Conservation (phyloP, 2,329 filamentous ascomycete species). For the Biscogniauxia mediterranea region DNA sequence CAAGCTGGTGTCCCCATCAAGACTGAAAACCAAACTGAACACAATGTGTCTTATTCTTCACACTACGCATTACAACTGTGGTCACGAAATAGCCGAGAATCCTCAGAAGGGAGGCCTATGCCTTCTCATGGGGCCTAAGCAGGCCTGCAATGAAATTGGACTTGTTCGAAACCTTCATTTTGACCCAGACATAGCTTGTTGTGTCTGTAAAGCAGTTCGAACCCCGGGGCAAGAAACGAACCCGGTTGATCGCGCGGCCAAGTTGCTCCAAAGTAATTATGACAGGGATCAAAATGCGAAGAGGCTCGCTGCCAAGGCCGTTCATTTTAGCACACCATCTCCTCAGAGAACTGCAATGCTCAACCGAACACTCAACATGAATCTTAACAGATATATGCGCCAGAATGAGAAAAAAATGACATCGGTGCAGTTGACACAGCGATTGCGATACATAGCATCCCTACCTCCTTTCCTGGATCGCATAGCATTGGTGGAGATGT, state of each 20-base stretch:
- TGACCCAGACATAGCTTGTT: neutral
- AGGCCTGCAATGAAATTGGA: neutral
- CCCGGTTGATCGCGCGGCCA: neutral
- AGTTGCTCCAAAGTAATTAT: neutral
- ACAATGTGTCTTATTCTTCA: neutral
- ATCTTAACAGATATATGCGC: neutral
- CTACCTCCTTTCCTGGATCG: neutral
- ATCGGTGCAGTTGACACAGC: neutral
- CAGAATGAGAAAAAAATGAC: neutral
- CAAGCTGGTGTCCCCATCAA: neutral
- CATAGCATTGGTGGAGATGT: neutral
- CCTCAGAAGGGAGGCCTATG: neutral
- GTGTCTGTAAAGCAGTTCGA: neutral
- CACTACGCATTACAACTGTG: neutral
- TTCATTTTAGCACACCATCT: neutral
- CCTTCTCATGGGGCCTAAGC: neutral
- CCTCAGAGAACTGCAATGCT: neutral
- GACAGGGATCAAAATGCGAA: neutral
- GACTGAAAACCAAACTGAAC: neutral
- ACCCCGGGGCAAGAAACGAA: neutral
- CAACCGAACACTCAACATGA: neutral
- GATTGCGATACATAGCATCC: neutral
- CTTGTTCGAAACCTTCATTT: neutral
- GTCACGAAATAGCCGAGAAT: neutral
- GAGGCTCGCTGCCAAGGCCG: neutral